Evolutionary conservation across 2,329 filamentous ascomycete species (phyloP), one percentile per base, ranked within the genome.

Genomic region (Aspergillus sp.): DNA sequence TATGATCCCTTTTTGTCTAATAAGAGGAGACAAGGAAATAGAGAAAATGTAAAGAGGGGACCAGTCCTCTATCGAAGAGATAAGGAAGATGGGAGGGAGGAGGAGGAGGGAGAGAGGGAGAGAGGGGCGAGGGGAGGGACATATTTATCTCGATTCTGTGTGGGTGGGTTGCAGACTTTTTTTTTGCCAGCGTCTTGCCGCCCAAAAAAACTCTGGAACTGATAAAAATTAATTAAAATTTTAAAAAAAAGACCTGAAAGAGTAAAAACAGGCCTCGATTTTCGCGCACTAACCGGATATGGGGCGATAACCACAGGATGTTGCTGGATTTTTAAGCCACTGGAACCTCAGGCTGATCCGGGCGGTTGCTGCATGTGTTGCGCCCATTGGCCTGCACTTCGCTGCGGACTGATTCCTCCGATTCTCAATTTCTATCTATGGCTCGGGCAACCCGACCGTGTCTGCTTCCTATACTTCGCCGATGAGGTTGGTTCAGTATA

Each of bases 61-160:
- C 64, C 66, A 69, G 66, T 71, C 71, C 72, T 74, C 70, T 67
- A 64, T 61, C 60, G 64, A 65, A 49, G 56, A 57, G 66, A 67
- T 63, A 68, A 63, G 63, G 64, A 66, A 60, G 58, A 66, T 61
- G 61, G 61, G 57, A 63, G 60, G 66, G 57, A 64, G 66, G 61
- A 63, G 48, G 46, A 59, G 57, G 53, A 56, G 51, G 30, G 42
- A 56, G 54, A 51, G 56, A 40, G 50, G 54, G 59, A 63, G 65
- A 62, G 58, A 62, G 64, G 64, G 60, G 57, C 58, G 59, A 58
- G 60, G 64, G 63, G 65, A 63, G 63, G 61, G 42, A 40, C 40
- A 62, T 74, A 75, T 74, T 75, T 75, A 75, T 74, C 72, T 68
- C 64, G 24, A 48, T 19, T 44, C 27, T 54, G 42, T 71, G 71